Base-by-base conservation (phyloP, 2,329 filamentous ascomycete genomes). In the Phaeosphaeriaceae sp. region DNA sequence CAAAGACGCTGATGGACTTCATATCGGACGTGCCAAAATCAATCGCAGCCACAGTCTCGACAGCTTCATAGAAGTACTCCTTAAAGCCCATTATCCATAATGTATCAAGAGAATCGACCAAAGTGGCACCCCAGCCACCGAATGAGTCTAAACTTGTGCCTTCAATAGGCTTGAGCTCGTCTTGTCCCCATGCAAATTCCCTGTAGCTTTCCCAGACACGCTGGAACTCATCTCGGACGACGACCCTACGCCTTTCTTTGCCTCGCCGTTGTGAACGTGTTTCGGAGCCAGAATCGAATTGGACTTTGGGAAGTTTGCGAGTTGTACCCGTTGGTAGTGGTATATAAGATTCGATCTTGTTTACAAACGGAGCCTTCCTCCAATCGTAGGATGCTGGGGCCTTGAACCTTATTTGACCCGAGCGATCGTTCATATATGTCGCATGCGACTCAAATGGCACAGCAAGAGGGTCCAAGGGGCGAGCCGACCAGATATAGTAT, bases 31-130 rank as follows among this genome's bases (percentile, higher is more conserved):
- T 67, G 18, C 74, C 71, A 36, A 80, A 77, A 52, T 80, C 76
- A 39, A 81, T 79, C 8, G 61, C 57, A 4, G 75, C 67, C 3
- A 77, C 68, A n/a, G 75, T 76, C 30, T 70, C 61, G 1, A 79
- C 77, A 1, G 77, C 77, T 37, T 77, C 71, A 30, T 76, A 67
- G 46, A 79, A 81, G 16, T 81, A 77, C 2, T 74, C 67, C 46
- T 76, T 77, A 52, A 79, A 56, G 6, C 70, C 76, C 76, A 79
- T 78, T 41, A 79, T 79, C 75, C 75, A 79, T 9, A 79, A 63
- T 4, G 73, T 77, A 50, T 79, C 77, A 18, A 79, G 62, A 18
- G 73, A 72, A 54, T 79, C 77, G 11, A 80, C 75, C 20, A 80
- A 51, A 17, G 72, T 79, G 8, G 77, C 77, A 17, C 72, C 76